A percentile compares a stretch with the other conserved stretches of the same genome.
Evolutionary conservation across 2,329 filamentous ascomycete species (phyloP).

Genomic region (Chaetothyriales sp.): DNA sequence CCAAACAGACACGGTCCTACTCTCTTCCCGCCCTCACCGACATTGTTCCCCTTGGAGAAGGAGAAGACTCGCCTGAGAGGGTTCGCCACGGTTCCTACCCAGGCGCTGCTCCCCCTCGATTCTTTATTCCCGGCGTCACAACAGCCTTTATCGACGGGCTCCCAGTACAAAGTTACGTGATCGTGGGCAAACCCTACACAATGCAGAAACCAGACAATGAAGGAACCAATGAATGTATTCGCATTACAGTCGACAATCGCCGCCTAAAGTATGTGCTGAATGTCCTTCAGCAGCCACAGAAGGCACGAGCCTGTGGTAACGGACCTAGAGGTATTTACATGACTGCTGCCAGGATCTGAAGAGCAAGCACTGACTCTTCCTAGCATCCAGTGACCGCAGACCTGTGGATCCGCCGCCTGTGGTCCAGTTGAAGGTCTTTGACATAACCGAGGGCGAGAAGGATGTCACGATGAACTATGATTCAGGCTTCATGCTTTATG

Average conservation of each 20-base stretch:
- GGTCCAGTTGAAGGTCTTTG: constrained; percentile 73
- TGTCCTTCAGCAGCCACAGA: constrained; percentile 87
- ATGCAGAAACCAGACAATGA: constrained; percentile 40
- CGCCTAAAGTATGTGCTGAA: constrained; percentile 66
- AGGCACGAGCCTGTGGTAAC: constrained; percentile 84
- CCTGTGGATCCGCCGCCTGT: constrained; percentile 92
- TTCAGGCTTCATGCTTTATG: constrained; percentile 94
- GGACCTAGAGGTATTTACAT: constrained; percentile 91
- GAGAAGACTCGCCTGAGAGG: neutral
- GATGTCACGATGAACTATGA: constrained; percentile 84
- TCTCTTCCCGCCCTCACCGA: neutral
- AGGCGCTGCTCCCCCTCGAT: constrained; percentile 1
- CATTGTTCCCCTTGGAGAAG: neutral
- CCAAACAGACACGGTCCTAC: neutral
- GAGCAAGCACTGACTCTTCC: constrained; percentile 10
- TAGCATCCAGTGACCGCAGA: constrained; percentile 72
- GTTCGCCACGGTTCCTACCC: neutral
- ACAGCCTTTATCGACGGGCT: constrained; percentile 8
- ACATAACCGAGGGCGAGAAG: constrained; percentile 46
- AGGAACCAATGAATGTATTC: constrained; percentile 36
- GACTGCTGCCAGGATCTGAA: constrained; percentile 20
- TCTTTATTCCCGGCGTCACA: constrained; percentile 9
- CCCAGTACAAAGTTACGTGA: constrained; percentile 7
- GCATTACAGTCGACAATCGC: constrained; percentile 59
- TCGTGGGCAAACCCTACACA: constrained; percentile 22